These are phyloP conservation scores for Aspergillus ustus DNA, from an alignment of 2,329 filamentous ascomycete genomes.

Conservation along the genomic window DNA sequence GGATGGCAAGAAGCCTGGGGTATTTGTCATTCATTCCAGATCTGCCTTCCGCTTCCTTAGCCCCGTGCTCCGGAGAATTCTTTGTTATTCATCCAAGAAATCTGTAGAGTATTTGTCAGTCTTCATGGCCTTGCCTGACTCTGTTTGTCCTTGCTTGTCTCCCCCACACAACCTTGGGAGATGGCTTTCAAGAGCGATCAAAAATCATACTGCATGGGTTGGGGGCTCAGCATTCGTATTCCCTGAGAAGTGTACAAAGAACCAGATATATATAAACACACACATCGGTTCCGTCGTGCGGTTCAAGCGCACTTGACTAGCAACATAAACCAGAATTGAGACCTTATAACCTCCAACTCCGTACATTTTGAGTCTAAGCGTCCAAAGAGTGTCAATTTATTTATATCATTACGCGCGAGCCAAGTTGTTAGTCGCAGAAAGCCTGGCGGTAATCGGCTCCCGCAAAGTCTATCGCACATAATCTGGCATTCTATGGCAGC, in stretches of 20 bases:
- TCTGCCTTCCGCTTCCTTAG: too few relatives aligned
- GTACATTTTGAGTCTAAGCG: not conserved
- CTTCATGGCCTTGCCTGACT: not conserved
- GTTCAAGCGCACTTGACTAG: not conserved
- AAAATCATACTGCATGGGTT: not conserved
- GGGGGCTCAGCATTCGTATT: not conserved
- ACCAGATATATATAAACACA: not conserved
- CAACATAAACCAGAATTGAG: not conserved
- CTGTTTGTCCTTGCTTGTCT: not conserved
- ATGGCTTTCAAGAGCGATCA: not conserved
- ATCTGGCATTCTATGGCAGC: not conserved
- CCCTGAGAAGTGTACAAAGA: not conserved
- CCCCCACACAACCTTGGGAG: not conserved
- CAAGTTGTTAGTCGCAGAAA: not conserved
- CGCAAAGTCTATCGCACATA: not conserved
- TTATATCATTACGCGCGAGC: not conserved
- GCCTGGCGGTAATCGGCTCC: too few relatives aligned
- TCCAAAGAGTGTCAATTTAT: not conserved
- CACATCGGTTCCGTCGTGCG: not conserved
- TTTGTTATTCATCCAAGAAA: not conserved
- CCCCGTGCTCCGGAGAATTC: not conserved
- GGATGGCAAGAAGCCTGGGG: not conserved
- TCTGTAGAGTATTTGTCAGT: constrained; percentile 1
- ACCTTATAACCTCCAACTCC: not conserved
- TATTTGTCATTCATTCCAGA: not conserved